phyloP scores from a whole-genome alignment of 768 basidiomycete genomes.

The Suillus fuscotomentosus region DNA sequence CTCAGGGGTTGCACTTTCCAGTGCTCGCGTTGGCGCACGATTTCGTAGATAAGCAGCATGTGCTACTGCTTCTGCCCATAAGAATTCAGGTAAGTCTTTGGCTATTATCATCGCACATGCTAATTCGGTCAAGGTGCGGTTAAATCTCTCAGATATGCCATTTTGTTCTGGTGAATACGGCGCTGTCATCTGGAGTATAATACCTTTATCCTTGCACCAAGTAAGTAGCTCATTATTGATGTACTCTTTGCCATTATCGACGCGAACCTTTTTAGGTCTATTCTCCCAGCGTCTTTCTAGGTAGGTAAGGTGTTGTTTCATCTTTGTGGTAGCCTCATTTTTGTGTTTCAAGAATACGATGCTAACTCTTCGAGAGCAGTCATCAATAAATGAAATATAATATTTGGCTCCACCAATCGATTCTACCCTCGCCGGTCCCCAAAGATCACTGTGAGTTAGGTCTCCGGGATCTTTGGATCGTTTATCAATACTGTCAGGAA shows the following conservation, averaged over 20 bases:
- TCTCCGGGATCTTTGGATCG: neutral
- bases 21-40: neutral
- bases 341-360: slow-evolving; percentile 25
- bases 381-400: slow-evolving; percentile 3
- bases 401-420: slow-evolving; percentile 19
- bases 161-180: slow-evolving; percentile 40
- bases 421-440: slow-evolving; percentile 17
- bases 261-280: slow-evolving; percentile 14
- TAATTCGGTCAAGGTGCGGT: slow-evolving; percentile 31
- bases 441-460: slow-evolving; percentile 22
- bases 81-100: slow-evolving; percentile 19
- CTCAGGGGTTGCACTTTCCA: neutral
- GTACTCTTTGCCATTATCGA: slow-evolving; percentile 34
- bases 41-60: slow-evolving; percentile 32
- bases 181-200: slow-evolving; percentile 29
- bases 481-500: neutral
- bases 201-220: slow-evolving; percentile 25
- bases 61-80: slow-evolving; percentile 32
- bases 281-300: slow-evolving; percentile 15
- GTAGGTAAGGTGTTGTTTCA: slow-evolving; percentile 13
- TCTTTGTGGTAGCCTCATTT: slow-evolving; percentile 13
- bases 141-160: slow-evolving; percentile 34
- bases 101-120: slow-evolving; percentile 31
- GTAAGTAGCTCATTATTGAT: slow-evolving; percentile 21
- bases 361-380: neutral